A percentile compares a stretch with the other conserved stretches of the same genome.
Conservation (phyloP, 2,329 filamentous ascomycete species). For the Xylariales sp. region DNA sequence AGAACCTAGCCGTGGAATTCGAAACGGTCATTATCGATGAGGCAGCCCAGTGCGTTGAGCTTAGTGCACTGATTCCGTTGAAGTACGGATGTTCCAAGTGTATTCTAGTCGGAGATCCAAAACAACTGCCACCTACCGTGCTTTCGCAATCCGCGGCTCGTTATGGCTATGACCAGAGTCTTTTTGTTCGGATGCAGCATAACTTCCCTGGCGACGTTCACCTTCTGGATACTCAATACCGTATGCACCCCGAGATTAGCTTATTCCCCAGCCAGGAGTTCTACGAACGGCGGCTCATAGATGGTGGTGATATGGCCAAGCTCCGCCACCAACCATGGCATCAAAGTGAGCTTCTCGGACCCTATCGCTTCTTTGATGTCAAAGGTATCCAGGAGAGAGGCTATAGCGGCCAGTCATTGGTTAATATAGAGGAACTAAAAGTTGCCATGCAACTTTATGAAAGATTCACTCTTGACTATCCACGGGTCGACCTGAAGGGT, state of each 20-base stretch:
- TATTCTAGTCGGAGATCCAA: slow-evolving; percentile 96
- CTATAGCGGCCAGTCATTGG: slow-evolving; percentile 84
- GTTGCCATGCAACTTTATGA: slow-evolving; percentile 88
- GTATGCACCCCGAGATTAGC: slow-evolving; percentile 98
- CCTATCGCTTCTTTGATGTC: slow-evolving; percentile 98
- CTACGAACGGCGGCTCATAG: slow-evolving; percentile 87
- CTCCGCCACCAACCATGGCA: slow-evolving; percentile 89
- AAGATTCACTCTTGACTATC: slow-evolving; percentile 79
- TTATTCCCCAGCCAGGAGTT: slow-evolving; percentile 89
- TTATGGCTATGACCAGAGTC: slow-evolving; percentile 96
- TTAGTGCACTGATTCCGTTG: slow-evolving; percentile 94
- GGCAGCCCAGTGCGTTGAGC: slow-evolving; percentile 96
- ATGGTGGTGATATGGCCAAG: slow-evolving; percentile 84
- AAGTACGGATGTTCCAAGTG: slow-evolving; percentile 98
- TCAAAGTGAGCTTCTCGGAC: slow-evolving; percentile 79
- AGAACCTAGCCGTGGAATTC: slow-evolving; percentile 92
- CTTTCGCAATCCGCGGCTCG: slow-evolving; percentile 91
- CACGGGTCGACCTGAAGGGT: slow-evolving; percentile 74
- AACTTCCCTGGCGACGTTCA: slow-evolving; percentile 91
- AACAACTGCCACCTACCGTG: slow-evolving; percentile 95
- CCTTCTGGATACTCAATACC: slow-evolving; percentile 96
- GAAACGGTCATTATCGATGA: slow-evolving; percentile 99
- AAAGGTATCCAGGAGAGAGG: slow-evolving; percentile 86
- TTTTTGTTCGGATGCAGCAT: slow-evolving; percentile 98
- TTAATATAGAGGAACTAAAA: slow-evolving; percentile 84